Evolutionary conservation across 225 moss, liverwort and hornwort species (phyloP).

Genomic region (Bryum argenteum): DNA sequence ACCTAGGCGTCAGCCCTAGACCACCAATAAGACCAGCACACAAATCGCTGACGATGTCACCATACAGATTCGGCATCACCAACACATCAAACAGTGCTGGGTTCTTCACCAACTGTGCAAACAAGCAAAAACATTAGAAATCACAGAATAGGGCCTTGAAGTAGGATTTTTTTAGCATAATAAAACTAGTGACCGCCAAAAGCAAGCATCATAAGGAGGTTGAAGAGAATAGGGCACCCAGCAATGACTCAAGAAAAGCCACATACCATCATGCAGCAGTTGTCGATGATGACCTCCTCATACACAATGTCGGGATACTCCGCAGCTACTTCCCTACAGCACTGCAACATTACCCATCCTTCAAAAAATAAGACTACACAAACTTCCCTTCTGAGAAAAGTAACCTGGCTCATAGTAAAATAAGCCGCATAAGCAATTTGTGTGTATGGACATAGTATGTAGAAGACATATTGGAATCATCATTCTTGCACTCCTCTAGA

Average conservation of each 20-base stretch:
- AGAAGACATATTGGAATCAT: too few species aligned
- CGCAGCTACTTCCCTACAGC: slow-evolving; percentile 87
- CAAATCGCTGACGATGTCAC: slow-evolving; percentile 97
- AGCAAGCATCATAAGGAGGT: not conserved
- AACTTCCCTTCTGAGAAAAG: too few species aligned
- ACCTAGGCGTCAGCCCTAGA: slow-evolving; percentile 93
- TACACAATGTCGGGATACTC: slow-evolving; percentile 85
- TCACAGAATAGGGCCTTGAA: not conserved
- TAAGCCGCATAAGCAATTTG: too few species aligned
- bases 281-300: slow-evolving; percentile 98
- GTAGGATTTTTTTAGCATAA: too few species aligned
- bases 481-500: too few species aligned
- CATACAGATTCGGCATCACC: slow-evolving; percentile 97
- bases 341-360: slow-evolving; percentile 48
- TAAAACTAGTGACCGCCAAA: not conserved
- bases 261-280: slow-evolving; percentile 99
- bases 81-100: slow-evolving; percentile 93
- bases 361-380: slow-evolving; percentile 15
- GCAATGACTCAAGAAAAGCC: not conserved
- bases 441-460: too few species aligned
- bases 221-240: not conserved
- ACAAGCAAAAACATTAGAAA: not conserved
- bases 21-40: slow-evolving; percentile 97
- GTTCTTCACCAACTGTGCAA: slow-evolving; percentile 90
- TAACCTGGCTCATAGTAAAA: too few species aligned